phyloP scores from a whole-genome alignment of 176 grass and related monocot genomes.

The Oryza glaberrima region DNA sequence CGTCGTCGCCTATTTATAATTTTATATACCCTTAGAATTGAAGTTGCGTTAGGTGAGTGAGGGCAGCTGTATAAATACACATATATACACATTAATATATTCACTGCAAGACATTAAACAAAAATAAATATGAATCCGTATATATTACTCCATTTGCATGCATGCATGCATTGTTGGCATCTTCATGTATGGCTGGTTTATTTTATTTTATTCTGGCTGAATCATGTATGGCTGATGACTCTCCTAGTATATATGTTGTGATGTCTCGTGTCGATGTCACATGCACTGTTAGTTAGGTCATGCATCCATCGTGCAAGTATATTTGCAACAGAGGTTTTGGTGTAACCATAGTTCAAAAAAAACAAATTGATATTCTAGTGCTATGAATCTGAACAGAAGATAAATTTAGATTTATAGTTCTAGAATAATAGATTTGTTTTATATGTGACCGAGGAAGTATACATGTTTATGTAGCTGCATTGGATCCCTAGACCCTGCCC shows the following conservation, averaged over 20 bases:
- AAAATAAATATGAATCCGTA: too few species aligned
- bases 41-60: background rate
- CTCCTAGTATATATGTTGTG: background rate
- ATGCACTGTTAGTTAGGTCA: slow-evolving; percentile 34
- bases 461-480: too few species aligned
- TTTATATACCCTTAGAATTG: too few species aligned
- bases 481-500: too few species aligned
- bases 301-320: slow-evolving; percentile 11
- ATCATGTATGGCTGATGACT: background rate
- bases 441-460: too few species aligned
- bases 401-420: too few species aligned
- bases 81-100: background rate
- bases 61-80: too few species aligned
- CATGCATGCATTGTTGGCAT: background rate
- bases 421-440: too few species aligned
- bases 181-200: background rate
- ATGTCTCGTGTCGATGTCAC: slow-evolving; percentile 5
- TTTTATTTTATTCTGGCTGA: too few species aligned
- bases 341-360: background rate
- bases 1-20: background rate
- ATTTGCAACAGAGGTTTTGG: background rate
- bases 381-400: too few species aligned
- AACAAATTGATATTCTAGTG: too few species aligned
- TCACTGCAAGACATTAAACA: background rate
- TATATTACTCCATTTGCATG: background rate